Conservation (phyloP, 2,329 filamentous ascomycete genomes). For the Fusarium pseudoanthophilum region DNA sequence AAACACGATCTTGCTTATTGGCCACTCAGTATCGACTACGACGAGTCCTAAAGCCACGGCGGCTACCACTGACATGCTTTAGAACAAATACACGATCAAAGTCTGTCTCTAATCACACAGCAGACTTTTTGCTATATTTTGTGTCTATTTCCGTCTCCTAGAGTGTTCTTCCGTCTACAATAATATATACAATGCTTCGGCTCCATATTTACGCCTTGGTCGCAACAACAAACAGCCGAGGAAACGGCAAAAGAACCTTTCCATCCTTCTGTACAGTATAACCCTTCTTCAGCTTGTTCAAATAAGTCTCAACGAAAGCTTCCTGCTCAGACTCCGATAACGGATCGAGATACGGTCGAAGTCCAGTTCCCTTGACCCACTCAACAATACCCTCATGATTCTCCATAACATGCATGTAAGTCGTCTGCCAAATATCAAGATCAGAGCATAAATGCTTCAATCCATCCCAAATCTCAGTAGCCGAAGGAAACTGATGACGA, state of each 20-base stretch:
- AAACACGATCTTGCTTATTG: neutral
- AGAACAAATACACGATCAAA: neutral
- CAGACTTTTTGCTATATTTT: no score
- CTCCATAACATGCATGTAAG: conserved; percentile 63
- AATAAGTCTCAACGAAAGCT: conserved; percentile 60
- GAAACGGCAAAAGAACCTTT: conserved; percentile 65
- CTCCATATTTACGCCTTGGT: conserved; percentile 9
- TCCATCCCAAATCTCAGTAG: conserved; percentile 59
- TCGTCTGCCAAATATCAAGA: conserved; percentile 65
- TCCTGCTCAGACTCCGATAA: conserved; percentile 54
- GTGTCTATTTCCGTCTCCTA: no score
- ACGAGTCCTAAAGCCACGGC: neutral
- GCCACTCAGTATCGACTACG: neutral
- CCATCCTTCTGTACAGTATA: conserved; percentile 62
- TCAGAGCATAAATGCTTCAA: conserved; percentile 54
- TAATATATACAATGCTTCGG: fast-evolving
- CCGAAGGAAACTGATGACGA: conserved; percentile 61
- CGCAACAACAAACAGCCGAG: conserved; percentile 66
- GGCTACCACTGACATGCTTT: fast-evolving
- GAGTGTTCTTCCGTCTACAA: neutral
- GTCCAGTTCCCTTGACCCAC: conserved; percentile 68
- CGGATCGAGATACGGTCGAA: conserved; percentile 64
- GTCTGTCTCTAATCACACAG: no score
- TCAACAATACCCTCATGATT: conserved; percentile 64
- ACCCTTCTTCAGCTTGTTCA: conserved; percentile 52